Base-by-base conservation (phyloP, 1,284 basidiomycete species). In the Chalciporus sp. region DNA sequence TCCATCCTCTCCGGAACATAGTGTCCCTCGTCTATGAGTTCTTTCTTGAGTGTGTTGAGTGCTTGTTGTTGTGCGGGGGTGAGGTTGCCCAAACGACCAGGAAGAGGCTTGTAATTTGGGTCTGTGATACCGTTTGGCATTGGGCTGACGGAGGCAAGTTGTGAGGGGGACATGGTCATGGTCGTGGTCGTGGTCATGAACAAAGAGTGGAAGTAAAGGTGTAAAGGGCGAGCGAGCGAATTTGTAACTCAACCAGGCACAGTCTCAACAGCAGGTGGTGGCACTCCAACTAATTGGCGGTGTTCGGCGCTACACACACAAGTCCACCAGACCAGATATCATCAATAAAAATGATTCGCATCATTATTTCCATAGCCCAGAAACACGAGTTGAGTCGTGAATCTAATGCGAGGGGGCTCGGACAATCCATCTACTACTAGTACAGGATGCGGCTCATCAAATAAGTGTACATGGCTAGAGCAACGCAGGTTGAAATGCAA, bases 71-170 rank as follows among this genome's bases (percentile, higher is more conserved):
- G 92, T 4, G 75, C 63, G 10, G 80, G 72, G n/a, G 84, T 85
- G 61, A 97, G 82, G 74, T 96, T 94, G 23, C 94, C 94, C 39
- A 93, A 76, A 49, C 89, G 81, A 16, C 94, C 94, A 9, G 91
- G 86, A 7, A 77, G 77, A 3, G 90, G 88, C 63, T 78, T 77
- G 73, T 88, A 90, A 70, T 81, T 81, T 20, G 83, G 81, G 72
- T 90, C 82, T 1, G 85, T 86, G 58, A 86, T 74, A 59, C 83
- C 83, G 45, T 73, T 72, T 16, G 85, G 85, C 72, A 85, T 75
- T 3, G 81, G 72, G 57, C 80, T 83, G 46, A 77, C 82, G 66
- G 74, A 82, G 49, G 65, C 70, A 3, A 57, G 65, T 46, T 69
- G 47, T 7, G 58, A 40, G 28, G 39, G n/a, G 39, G 67, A 65